Base-by-base conservation (phyloP, 768 basidiomycete genomes). In the Termitomyces eurrhizus region DNA sequence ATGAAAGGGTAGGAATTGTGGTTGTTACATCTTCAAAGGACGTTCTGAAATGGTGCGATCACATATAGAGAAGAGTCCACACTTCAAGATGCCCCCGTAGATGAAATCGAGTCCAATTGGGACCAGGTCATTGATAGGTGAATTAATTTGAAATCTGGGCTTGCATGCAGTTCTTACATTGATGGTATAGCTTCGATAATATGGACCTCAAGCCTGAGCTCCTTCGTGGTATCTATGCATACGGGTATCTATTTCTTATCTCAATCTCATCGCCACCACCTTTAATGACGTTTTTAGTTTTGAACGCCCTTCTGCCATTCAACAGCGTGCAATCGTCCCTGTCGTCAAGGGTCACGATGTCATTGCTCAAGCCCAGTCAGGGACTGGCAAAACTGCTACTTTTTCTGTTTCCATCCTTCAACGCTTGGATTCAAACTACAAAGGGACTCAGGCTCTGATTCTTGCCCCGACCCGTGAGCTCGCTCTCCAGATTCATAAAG, bases 311-410 rank as follows among this genome's bases (percentile, higher is more conserved):
- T 98, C 96, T 42, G 92, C 96, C 62, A 99, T 99, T 74, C 97
- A 99, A 78, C 95, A 98, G 79, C 91, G 97, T 69, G 97, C 97
- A 64, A 99, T 99, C 76, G 90, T 97, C 66, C 96, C 97, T 67
- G 95, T 99, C 73, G 88, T 95, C 69, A 95, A 95, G 75, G 95
- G 94, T 42, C 93, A 96, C 83, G 96, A 98, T 83, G 95, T 97
- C 69, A 98, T 98, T 69, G 96, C 95, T 59, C 95, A 95, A 75
- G 97, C 97, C 68, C 97, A 98, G 81, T 98, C 96, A 36, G 97
- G 97, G 67, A 98, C 97, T 64, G 97, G 97, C 74, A 99, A 98
- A 82, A 98, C 97, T 59, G 97, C 96, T 61, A 98, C 97, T n/a
- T 98, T 98, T 81, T 94, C 93, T 72, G 90, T 99, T 71, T 96